Percentiles rank a stretch among this genome's conserved stretches.
Evolutionary conservation across 805 yeast genomes (phyloP).

Genomic region (Ogataea zsoltii): DNA sequence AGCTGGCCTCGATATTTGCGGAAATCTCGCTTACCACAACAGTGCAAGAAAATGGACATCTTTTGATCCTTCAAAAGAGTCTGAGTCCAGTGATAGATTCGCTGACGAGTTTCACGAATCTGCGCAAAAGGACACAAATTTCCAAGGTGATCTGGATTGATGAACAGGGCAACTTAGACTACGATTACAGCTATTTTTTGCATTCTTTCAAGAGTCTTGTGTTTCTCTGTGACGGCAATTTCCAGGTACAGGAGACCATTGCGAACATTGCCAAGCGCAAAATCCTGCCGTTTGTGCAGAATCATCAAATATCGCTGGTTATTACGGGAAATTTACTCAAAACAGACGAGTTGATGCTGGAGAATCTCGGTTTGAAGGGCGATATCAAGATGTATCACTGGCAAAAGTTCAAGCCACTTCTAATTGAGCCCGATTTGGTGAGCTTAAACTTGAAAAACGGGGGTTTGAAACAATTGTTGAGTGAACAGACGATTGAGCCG

Average conservation of each 20-base stretch:
- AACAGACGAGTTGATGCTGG: constrained; percentile 22
- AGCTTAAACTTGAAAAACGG: constrained; percentile 41
- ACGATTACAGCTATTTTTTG: constrained; percentile 22
- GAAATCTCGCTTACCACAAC: constrained; percentile 6
- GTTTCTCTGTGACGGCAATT: constrained; percentile 22
- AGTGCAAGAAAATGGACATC: constrained; percentile 12
- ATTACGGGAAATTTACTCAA: constrained; percentile 9
- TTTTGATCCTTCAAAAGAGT: constrained; percentile 26
- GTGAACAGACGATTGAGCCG: constrained; percentile 45
- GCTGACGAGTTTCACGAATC: constrained; percentile 29
- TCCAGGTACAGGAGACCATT: constrained; percentile 12
- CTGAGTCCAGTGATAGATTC: constrained; percentile 28
- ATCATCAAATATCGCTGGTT: constrained; percentile 21
- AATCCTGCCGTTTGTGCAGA: constrained; percentile 16
- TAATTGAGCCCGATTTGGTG: constrained; percentile 41
- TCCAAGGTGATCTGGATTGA: constrained; percentile 33
- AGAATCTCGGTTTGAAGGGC: constrained; percentile 29
- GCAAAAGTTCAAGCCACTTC: constrained; percentile 19
- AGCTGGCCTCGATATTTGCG: constrained; percentile 20
- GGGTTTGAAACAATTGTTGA: constrained; percentile 44
- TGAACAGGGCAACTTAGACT: constrained; percentile 10
- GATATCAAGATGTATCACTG: constrained; percentile 28
- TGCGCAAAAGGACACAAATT: constrained; percentile 27
- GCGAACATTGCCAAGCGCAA: constrained; percentile 18
- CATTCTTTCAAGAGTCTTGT: constrained; percentile 24